These are phyloP conservation scores for Pleoardoris graminearum DNA, from an alignment of 2,329 filamentous ascomycete species.

Conservation along the genomic window DNA sequence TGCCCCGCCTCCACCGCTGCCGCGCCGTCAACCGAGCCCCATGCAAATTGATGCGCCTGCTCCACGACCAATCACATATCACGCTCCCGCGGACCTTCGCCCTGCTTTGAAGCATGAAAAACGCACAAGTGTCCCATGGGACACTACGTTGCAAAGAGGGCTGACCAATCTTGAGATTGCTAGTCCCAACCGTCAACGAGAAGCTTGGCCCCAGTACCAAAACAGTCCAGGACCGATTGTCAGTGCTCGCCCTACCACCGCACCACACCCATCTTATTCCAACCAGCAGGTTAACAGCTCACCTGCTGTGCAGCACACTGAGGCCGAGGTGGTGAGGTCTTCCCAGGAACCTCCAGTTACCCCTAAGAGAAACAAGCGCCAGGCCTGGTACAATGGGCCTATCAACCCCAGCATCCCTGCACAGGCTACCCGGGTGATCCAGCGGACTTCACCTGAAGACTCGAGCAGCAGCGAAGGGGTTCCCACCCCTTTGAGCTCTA, in stretches of 20 bases:
- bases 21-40: conserved; percentile 69
- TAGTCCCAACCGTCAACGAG: conserved; percentile 44
- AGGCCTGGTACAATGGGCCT: conserved; percentile 72
- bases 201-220: conserved; percentile 40
- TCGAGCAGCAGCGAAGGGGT: conserved; percentile 60
- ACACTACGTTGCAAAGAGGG: conserved; percentile 67
- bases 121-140: conserved; percentile 57
- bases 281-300: conserved; percentile 27
- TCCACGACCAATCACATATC: conserved; percentile 44
- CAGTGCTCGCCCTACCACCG: conserved; percentile 39
- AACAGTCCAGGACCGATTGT: conserved; percentile 24
- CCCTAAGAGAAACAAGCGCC: conserved; percentile 65
- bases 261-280: conserved; percentile 42
- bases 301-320: conserved; percentile 32
- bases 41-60: conserved; percentile 72
- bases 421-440: conserved; percentile 31
- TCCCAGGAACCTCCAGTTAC: conserved; percentile 51
- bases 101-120: conserved; percentile 33
- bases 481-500: conserved; percentile 55
- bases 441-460: conserved; percentile 59
- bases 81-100: conserved; percentile 34
- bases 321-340: conserved; percentile 41
- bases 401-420: conserved; percentile 29
- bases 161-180: conserved; percentile 69
- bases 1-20: conserved; percentile 65